Evolutionary conservation across 805 yeast genomes (phyloP).

Genomic region (Candida saitoana): DNA sequence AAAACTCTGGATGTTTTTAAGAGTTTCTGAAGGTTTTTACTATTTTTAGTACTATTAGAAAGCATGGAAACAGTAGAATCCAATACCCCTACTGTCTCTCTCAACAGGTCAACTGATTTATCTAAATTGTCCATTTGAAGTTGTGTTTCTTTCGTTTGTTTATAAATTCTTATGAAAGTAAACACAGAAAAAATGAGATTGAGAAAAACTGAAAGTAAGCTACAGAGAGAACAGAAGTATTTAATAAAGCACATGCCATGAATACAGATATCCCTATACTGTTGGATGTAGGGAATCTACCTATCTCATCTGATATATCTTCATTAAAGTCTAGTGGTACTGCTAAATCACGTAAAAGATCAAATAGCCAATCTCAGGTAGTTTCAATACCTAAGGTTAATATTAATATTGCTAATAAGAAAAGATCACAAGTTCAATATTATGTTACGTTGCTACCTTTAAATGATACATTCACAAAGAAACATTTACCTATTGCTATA

Average conservation of each 20-base stretch:
- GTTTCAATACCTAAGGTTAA: constrained; percentile 20
- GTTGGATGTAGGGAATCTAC: constrained; percentile 13
- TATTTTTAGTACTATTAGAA: constrained; percentile 36
- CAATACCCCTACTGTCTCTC: constrained; percentile 31
- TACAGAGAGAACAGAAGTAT: too few species aligned
- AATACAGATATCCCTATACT: constrained; percentile 19
- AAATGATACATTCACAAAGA: constrained; percentile 78
- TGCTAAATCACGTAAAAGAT: constrained; percentile 24
- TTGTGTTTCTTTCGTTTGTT: too few species aligned
- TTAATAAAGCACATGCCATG: constrained; percentile 3
- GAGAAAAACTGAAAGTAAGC: too few species aligned
- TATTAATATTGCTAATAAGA: constrained; percentile 9
- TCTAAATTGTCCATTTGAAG: constrained; percentile 9
- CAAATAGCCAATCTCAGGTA: constrained; percentile 42
- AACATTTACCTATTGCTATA: constrained; percentile 73
- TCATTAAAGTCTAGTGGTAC: constrained; percentile 1
- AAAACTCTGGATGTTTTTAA: constrained; percentile 45
- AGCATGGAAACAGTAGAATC: constrained; percentile 29
- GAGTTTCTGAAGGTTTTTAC: constrained; percentile 34
- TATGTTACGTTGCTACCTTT: constrained; percentile 71
- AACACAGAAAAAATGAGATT: too few species aligned
- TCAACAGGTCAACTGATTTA: constrained; percentile 30
- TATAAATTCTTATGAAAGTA: too few species aligned
- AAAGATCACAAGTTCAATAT: constrained; percentile 35
- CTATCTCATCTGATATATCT: not conserved